phyloP scores from a whole-genome alignment of 306 rosid genomes.

The Hippophae gyantsensis region DNA sequence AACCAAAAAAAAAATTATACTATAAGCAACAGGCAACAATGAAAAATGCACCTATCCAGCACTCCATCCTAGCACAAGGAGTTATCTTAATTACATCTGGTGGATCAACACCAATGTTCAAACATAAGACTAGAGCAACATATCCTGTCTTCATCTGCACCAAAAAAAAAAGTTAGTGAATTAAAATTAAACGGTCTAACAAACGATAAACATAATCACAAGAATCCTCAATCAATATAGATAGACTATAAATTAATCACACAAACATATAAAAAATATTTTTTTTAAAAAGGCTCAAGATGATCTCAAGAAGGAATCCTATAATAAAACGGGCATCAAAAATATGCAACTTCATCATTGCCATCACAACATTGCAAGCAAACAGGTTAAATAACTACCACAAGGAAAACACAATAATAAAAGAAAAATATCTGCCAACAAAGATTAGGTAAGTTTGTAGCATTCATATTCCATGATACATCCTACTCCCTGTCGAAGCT shows the following conservation, averaged over 20 bases:
- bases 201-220: neutral
- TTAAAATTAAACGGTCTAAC: slow-evolving; percentile 28
- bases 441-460: too few species aligned
- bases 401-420: too few species aligned
- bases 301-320: too few species aligned
- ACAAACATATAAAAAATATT: neutral
- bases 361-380: too few species aligned
- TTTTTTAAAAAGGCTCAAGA: neutral
- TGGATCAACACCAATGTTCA: slow-evolving; percentile 94
- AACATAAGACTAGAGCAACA: slow-evolving; percentile 93
- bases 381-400: too few species aligned
- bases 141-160: slow-evolving; percentile 99
- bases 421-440: too few species aligned
- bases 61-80: slow-evolving; percentile 99
- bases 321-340: too few species aligned
- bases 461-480: too few species aligned
- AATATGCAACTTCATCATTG: too few species aligned
- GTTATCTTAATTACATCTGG: slow-evolving; percentile 98
- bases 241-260: slow-evolving; percentile 4
- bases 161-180: slow-evolving; percentile 23
- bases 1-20: neutral
- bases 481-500: too few species aligned
- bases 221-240: slow-evolving; percentile 19
- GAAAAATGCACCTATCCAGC: slow-evolving; percentile 94
- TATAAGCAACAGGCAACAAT: slow-evolving; percentile 10